Conservation (phyloP, 2,329 filamentous ascomycete species). For the Orbilia oligospora region DNA sequence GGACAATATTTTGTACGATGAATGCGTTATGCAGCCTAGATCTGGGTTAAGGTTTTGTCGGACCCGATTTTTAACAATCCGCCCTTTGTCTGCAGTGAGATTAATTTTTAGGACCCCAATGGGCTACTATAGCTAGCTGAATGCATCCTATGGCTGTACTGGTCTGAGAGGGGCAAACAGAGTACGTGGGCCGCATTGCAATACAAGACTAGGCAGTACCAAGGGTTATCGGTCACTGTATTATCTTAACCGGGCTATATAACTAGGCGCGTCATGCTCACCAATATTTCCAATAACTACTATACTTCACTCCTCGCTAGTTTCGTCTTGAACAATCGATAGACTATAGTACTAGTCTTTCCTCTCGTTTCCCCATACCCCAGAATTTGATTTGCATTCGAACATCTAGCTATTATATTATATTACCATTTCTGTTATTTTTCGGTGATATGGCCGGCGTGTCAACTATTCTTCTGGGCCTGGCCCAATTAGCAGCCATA, state of each 20-base stretch:
- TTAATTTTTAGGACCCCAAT: no score
- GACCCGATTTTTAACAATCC: no score
- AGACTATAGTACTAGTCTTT: background rate
- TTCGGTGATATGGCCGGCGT: background rate
- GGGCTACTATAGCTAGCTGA: no score
- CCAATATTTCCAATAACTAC: background rate
- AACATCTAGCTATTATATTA: background rate
- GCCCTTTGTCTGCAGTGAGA: no score
- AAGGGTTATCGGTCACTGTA: no score
- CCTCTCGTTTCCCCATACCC: background rate
- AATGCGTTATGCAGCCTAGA: constrained; percentile 14
- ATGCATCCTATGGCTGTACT: no score
- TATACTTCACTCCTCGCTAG: background rate
- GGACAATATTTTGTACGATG: no score
- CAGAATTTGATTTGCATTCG: background rate
- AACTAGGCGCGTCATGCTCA: background rate
- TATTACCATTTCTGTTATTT: background rate
- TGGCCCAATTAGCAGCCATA: constrained; percentile 16
- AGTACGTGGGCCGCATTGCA: no score
- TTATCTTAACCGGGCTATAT: no score
- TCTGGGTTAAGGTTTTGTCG: background rate
- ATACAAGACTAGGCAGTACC: no score
- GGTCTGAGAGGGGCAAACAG: no score
- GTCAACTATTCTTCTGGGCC: background rate
- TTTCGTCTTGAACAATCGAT: background rate